These are phyloP conservation scores for Hyaloscypha hepaticicola DNA, from an alignment of 495 filamentous ascomycete species.

Conservation along the genomic window DNA sequence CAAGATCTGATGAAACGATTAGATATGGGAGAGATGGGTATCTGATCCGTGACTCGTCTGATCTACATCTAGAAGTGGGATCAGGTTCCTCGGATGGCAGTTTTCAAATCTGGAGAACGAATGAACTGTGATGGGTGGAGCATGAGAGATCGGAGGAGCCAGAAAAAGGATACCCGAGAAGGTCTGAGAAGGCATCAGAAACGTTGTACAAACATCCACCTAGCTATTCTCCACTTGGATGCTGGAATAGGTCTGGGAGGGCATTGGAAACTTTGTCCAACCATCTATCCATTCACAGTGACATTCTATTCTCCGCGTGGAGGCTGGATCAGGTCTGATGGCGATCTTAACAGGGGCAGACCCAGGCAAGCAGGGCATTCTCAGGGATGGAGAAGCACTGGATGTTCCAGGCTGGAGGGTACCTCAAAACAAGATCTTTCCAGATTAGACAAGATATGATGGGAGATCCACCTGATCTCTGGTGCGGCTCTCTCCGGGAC, in stretches of 20 bases:
- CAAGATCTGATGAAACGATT: constrained; percentile 34
- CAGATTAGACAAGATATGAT: neutral
- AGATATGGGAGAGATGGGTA: constrained; percentile 21
- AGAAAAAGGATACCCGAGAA: constrained; percentile 16
- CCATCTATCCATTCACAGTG: neutral
- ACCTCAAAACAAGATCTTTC: constrained; percentile 14
- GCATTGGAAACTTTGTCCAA: neutral
- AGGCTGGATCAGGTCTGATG: neutral
- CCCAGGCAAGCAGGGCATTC: neutral
- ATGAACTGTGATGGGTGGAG: neutral
- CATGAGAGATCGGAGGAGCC: constrained; percentile 1
- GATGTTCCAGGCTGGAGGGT: constrained; percentile 18
- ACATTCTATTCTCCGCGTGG: neutral
- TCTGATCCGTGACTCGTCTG: constrained; percentile 29
- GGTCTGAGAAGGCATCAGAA: constrained; percentile 1
- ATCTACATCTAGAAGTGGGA: constrained; percentile 25
- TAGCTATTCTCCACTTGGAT: neutral
- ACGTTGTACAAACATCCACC: neutral
- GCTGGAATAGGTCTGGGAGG: neutral
- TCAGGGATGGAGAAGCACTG: constrained; percentile 14
- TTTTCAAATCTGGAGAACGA: constrained; percentile 9
- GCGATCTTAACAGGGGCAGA: neutral
- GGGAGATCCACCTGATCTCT: neutral
- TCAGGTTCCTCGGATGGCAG: constrained; percentile 5
- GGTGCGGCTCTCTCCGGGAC: constrained; percentile 1